Percentiles rank a stretch among this genome's conserved stretches.
Conservation (phyloP, 1,284 basidiomycete genomes). For the Sporisorium reilianum region DNA sequence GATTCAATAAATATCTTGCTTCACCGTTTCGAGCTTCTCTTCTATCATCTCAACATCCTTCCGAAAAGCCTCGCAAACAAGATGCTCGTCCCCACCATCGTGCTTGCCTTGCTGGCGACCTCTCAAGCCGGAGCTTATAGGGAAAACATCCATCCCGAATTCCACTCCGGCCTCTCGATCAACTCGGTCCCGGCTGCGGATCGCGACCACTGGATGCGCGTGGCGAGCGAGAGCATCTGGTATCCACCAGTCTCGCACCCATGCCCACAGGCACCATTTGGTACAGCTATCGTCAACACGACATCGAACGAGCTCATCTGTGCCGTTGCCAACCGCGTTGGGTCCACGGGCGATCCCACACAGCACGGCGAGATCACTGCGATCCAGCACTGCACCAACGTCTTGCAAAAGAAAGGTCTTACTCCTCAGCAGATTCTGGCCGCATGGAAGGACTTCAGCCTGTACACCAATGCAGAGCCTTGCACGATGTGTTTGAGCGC, state of each 20-base stretch:
- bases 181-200: constrained; percentile 41
- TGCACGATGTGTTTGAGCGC: constrained; percentile 61
- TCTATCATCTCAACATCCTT: constrained; percentile 6
- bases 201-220: constrained; percentile 47
- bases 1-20: background rate
- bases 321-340: constrained; percentile 53
- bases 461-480: constrained; percentile 58
- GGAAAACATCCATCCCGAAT: constrained; percentile 39
- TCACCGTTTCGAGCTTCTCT: background rate
- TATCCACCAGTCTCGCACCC: constrained; percentile 34
- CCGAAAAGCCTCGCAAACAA: background rate
- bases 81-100: constrained; percentile 9
- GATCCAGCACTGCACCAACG: constrained; percentile 51
- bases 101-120: background rate
- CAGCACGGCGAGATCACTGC: constrained; percentile 60
- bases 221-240: constrained; percentile 37
- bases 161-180: constrained; percentile 52
- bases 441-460: constrained; percentile 47
- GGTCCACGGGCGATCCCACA: constrained; percentile 55
- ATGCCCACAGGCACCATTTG: constrained; percentile 47
- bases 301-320: constrained; percentile 60
- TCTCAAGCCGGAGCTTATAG: constrained; percentile 4
- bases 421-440: constrained; percentile 47
- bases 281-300: constrained; percentile 52
- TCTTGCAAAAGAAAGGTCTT: constrained; percentile 42